These are phyloP conservation scores for Solidago caesia DNA, from an alignment of 129 eudicot species.

Conservation along the genomic window DNA sequence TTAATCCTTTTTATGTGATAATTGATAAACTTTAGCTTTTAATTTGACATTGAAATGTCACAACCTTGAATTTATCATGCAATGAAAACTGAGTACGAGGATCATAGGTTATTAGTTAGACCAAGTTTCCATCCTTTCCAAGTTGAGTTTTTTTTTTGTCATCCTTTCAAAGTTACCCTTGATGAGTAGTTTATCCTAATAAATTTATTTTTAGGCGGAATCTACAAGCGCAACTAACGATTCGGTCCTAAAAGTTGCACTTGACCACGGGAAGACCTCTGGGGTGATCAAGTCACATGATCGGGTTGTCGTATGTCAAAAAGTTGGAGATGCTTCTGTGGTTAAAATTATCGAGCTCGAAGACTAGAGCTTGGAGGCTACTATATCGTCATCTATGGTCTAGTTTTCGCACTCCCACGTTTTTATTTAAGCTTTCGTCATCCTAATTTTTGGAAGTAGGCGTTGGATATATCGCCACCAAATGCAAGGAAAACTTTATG, in stretches of 20 bases:
- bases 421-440: neutral
- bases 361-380: constrained; percentile 34
- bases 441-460: constrained; percentile 25
- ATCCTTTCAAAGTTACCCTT: neutral
- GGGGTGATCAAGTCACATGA: constrained; percentile 81
- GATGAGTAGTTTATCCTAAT: neutral
- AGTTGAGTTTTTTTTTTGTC: neutral
- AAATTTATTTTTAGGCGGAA: constrained; percentile 54
- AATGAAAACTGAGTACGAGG: neutral
- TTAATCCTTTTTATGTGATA: too few species aligned
- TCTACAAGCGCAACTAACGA: constrained; percentile 69
- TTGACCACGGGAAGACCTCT: constrained; percentile 75
- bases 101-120: neutral
- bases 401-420: neutral
- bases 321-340: constrained; percentile 84
- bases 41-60: neutral
- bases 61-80: neutral
- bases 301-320: constrained; percentile 83
- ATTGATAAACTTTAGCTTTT: neutral
- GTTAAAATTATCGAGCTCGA: constrained; percentile 88
- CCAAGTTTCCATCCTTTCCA: neutral
- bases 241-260: constrained; percentile 69
- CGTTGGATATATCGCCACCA: constrained; percentile 42
- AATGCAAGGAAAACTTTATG: constrained; percentile 25
- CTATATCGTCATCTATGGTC: neutral